phyloP scores from a whole-genome alignment of 257 asterid species.

The Solanum neorickii region DNA sequence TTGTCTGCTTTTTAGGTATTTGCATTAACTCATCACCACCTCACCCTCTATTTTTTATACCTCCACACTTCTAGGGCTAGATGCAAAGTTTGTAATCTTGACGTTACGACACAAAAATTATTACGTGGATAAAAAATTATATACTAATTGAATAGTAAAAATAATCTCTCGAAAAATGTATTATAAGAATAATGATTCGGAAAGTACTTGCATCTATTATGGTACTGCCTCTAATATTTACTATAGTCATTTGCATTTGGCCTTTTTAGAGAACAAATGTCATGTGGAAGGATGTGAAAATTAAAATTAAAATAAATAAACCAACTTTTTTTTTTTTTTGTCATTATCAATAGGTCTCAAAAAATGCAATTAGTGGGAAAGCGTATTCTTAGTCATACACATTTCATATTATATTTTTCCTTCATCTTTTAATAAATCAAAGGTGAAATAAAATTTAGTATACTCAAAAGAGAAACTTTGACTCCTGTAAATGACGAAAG shows the following conservation, averaged over 20 bases:
- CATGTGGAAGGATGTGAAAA: background rate
- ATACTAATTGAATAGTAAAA: accelerated
- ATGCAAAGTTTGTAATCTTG: background rate
- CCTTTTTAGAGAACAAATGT: background rate
- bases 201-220: background rate
- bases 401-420: background rate
- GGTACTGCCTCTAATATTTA: background rate
- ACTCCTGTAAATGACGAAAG: too few relatives aligned
- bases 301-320: background rate
- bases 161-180: too few relatives aligned
- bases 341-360: background rate
- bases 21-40: conserved; percentile 10
- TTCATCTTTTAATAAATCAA: background rate
- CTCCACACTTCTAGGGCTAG: background rate
- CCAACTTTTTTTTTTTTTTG: background rate
- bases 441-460: background rate
- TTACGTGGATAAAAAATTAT: accelerated
- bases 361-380: background rate
- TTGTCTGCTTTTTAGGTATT: conserved; percentile 8
- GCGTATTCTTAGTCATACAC: background rate
- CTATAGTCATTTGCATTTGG: background rate
- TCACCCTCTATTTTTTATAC: background rate
- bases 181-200: too few relatives aligned
- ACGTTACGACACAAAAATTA: background rate
- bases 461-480: too few relatives aligned